phyloP scores from a whole-genome alignment of 495 filamentous ascomycete genomes.

The Peziza echinospora region DNA sequence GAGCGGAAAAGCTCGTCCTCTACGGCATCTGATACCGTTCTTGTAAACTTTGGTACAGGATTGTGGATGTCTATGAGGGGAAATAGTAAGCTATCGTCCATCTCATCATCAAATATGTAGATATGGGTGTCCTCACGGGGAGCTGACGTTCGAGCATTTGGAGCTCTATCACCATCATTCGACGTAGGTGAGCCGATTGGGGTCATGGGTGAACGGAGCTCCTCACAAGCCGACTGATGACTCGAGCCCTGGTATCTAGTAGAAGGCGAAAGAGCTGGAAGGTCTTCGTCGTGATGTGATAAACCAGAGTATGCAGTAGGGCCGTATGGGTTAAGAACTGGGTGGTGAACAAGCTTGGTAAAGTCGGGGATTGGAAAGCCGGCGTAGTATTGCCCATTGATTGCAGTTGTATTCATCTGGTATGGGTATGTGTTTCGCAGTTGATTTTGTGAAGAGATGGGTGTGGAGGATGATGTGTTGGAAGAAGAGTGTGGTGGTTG shows the following conservation, averaged over 20 bases:
- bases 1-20: slow-evolving; percentile 67
- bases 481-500: slow-evolving; percentile 6
- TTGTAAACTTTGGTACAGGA: slow-evolving; percentile 53
- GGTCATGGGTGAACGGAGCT: slow-evolving; percentile 14
- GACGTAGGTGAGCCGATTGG: slow-evolving; percentile 13
- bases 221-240: slow-evolving; percentile 14
- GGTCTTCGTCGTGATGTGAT: slow-evolving; percentile 10
- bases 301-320: neutral
- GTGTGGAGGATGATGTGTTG: no score
- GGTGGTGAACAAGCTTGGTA: slow-evolving; percentile 1
- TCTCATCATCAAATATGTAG: slow-evolving; percentile 28
- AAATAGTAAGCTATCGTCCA: slow-evolving; percentile 39
- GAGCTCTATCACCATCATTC: slow-evolving; percentile 6
- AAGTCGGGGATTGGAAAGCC: slow-evolving; percentile 9
- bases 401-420: neutral
- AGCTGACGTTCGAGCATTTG: slow-evolving; percentile 4
- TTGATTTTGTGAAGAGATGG: no score
- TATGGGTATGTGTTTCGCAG: neutral
- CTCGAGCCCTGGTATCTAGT: slow-evolving; percentile 6
- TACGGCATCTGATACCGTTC: slow-evolving; percentile 69
- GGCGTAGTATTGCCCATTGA: slow-evolving; percentile 11
- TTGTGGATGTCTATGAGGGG: slow-evolving; percentile 26
- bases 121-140: slow-evolving; percentile 27
- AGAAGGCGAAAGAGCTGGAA: slow-evolving; percentile 16
- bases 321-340: slow-evolving; percentile 4